These are phyloP conservation scores for Pulveroboletus sp. DNA, from an alignment of 768 basidiomycete species.

Conservation along the genomic window DNA sequence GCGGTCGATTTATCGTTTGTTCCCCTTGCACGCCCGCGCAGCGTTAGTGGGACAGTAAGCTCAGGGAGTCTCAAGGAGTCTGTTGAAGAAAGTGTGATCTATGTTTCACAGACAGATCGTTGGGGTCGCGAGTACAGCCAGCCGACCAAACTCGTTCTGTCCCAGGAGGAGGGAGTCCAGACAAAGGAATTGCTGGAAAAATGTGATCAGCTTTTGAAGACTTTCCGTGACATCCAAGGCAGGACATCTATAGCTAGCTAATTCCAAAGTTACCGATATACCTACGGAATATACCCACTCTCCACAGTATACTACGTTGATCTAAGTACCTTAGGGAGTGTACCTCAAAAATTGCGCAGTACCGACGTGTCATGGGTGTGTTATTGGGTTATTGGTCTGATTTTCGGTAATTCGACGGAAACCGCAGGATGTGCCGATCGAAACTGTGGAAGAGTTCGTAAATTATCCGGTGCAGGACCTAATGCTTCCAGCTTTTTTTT, in stretches of 20 bases:
- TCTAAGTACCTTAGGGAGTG: neutral
- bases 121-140: slow-evolving; percentile 56
- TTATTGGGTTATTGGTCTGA: slow-evolving; percentile 8
- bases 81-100: slow-evolving; percentile 34
- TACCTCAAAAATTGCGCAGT: neutral
- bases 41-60: slow-evolving; percentile 7
- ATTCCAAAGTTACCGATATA: neutral
- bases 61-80: slow-evolving; percentile 13
- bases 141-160: slow-evolving; percentile 44
- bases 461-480: slow-evolving; percentile 57
- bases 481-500: slow-evolving; percentile 58
- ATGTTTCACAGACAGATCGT: slow-evolving; percentile 52
- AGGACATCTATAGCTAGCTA: slow-evolving; percentile 20
- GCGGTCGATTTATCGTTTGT: slow-evolving; percentile 65
- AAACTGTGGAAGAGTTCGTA: slow-evolving; percentile 76
- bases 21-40: slow-evolving; percentile 47
- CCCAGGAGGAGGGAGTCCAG: slow-evolving; percentile 47
- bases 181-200: slow-evolving; percentile 47
- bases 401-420: slow-evolving; percentile 36
- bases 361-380: neutral
- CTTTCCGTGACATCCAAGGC: slow-evolving; percentile 33
- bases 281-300: no score
- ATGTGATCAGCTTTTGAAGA: slow-evolving; percentile 52
- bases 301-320: neutral
- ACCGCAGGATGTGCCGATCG: slow-evolving; percentile 41